Evolutionary conservation across 2,329 filamentous ascomycete species (phyloP).

Genomic region (Aspergillus jensenii): DNA sequence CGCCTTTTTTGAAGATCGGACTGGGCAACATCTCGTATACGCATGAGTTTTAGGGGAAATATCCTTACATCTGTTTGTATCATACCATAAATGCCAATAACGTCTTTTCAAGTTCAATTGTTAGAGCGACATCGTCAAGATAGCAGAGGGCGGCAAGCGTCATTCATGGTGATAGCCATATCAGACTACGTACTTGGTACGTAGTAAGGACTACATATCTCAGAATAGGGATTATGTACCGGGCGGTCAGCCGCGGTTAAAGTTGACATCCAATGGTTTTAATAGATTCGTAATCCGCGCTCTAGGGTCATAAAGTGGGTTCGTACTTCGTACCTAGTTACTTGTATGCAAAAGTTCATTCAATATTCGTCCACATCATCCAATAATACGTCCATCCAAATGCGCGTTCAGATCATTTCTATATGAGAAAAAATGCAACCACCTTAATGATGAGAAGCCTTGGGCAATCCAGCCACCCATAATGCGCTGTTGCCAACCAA

Average conservation of each 20-base stretch:
- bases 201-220: too few species aligned
- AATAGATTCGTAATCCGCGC: background rate
- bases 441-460: background rate
- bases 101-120: background rate
- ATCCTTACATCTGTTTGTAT: slow-evolving; percentile 24
- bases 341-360: background rate
- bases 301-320: background rate
- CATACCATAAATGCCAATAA: slow-evolving; percentile 14
- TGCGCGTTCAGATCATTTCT: background rate
- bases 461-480: background rate
- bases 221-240: too few species aligned
- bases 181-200: background rate
- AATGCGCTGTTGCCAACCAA: background rate
- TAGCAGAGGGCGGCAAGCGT: background rate
- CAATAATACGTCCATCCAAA: slow-evolving; percentile 1
- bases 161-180: background rate
- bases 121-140: background rate
- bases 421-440: background rate
- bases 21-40: slow-evolving; percentile 3
- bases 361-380: background rate
- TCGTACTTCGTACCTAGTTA: background rate
- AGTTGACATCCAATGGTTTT: too few species aligned
- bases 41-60: slow-evolving; percentile 19
- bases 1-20: background rate
- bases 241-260: too few species aligned